phyloP scores from a whole-genome alignment of 306 rosid genomes.

The Pueraria montana region DNA sequence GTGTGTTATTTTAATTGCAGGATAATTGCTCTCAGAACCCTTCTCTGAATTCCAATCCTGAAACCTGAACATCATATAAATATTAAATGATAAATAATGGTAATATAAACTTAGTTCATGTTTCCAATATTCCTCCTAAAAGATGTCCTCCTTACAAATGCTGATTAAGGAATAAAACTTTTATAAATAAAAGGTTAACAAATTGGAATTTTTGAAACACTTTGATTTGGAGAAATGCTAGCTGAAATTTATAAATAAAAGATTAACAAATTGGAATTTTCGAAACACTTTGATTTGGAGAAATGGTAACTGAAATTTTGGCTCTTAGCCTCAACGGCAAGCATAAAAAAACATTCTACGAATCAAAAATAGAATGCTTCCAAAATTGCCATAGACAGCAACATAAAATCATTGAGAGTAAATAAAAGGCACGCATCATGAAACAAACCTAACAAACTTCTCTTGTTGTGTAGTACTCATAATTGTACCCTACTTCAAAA shows the following conservation, averaged over 20 bases:
- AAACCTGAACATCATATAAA: conserved; percentile 63
- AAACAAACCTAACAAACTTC: conserved; percentile 74
- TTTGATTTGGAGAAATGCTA: neutral
- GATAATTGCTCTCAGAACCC: conserved; percentile 58
- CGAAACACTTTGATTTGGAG: neutral
- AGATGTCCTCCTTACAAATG: conserved; percentile 20
- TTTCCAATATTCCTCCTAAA: conserved; percentile 33
- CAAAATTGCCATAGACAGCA: conserved; percentile 15
- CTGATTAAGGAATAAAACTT: conserved; percentile 10
- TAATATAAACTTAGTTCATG: conserved; percentile 3
- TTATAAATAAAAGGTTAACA: neutral
- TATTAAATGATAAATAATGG: conserved; percentile 6
- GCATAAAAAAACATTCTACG: neutral
- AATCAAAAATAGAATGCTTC: conserved; percentile 23
- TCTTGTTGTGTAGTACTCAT: conserved; percentile 67
- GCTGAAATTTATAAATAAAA: conserved; percentile 7
- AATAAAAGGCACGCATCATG: neutral
- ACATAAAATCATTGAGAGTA: conserved; percentile 24
- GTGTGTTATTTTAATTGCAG: conserved; percentile 47
- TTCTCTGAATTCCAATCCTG: conserved; percentile 66
- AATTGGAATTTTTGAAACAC: conserved; percentile 3
- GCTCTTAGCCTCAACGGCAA: conserved; percentile 15
- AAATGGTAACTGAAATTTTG: conserved; percentile 11
- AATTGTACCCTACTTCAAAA: conserved; percentile 28
- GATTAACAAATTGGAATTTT: neutral